Base-by-base conservation (phyloP, 257 asterid genomes). In the Voacanga thouarsii region DNA sequence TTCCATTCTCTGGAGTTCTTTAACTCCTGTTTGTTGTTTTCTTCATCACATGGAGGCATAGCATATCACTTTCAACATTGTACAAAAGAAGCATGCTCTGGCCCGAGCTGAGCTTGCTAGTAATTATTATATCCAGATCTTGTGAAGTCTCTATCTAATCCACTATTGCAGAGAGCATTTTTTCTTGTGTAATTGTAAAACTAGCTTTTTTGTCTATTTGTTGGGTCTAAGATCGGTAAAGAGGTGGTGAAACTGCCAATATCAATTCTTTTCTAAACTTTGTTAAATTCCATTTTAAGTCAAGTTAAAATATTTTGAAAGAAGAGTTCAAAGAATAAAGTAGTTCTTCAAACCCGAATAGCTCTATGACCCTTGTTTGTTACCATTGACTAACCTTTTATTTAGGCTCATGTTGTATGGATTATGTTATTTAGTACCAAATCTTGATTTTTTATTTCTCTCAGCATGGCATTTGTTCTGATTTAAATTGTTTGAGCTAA, bases 81-180 rank as follows among this genome's bases (percentile, higher is more conserved):
- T 95, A 95, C 80, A 88, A 98, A 84, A 87, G 97, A 88, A 95
- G 98, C 91, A 79, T 89, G 89, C 92, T 92, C 75, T 93, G 92
- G 93, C 96, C 98, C 76, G 99, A 97, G 64, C 90, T 83, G 79
- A 90, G 96, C 82, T 88, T 96, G 80, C 90, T 96, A 96, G 99
- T 96, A 90, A 59, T 72, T 33, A 68, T n/a, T 68, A 12, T 26
- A 18, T 77, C 64, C 37, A 57, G 6, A 73, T 55, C 10, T 55
- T 73, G 10, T 73, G 67, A 73, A 30, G 64, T 50, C 47, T 51
- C 12, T 30, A 7, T 12, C 75, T 71, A 21, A 1, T 24, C 37
- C 26, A 24, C 21, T 24, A 5, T 47, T 16, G 60, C 60, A 44
- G 61, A 14, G 43, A 71, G 12, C 23, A 7, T 45, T 12, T 33